phyloP scores from a whole-genome alignment of 2,329 filamentous ascomycete species.

The Cyphellophora europaea region DNA sequence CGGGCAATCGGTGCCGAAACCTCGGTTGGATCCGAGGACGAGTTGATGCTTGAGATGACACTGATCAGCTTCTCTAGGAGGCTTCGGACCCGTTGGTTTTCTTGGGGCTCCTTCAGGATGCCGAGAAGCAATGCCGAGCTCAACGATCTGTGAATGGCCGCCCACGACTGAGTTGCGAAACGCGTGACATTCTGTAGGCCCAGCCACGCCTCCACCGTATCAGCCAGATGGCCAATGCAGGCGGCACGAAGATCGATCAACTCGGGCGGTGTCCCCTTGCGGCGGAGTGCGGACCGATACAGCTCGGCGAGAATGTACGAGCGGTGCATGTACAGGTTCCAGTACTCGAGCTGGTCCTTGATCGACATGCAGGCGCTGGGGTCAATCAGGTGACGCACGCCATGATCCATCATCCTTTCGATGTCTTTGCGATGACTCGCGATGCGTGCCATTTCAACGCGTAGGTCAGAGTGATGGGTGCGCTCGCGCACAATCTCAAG shows the following conservation, averaged over 20 bases:
- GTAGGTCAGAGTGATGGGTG: conserved; percentile 41
- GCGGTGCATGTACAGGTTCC: conserved; percentile 50
- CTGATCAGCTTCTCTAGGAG: conserved; percentile 1
- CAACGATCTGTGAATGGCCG: not conserved
- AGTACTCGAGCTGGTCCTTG: conserved; percentile 47
- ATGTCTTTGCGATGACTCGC: conserved; percentile 47
- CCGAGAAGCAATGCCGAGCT: conserved; percentile 2
- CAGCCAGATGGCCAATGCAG: conserved; percentile 5
- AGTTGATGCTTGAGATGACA: conserved; percentile 1
- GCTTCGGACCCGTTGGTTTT: not conserved
- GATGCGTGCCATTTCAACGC: conserved; percentile 44
- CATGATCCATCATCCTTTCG: conserved; percentile 46
- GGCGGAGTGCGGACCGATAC: conserved; percentile 45
- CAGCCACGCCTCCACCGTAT: conserved; percentile 7
- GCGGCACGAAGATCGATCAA: conserved; percentile 1
- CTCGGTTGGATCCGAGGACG: conserved; percentile 1
- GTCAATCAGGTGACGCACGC: conserved; percentile 48
- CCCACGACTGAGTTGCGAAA: conserved; percentile 1
- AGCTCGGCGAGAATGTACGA: conserved; percentile 54
- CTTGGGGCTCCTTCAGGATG: conserved; percentile 1
- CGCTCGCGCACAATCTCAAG: conserved; percentile 27
- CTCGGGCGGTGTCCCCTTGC: conserved; percentile 30
- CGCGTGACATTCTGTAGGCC: conserved; percentile 6
- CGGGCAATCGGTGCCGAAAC: conserved; percentile 2
- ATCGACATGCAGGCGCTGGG: conserved; percentile 29